These are phyloP conservation scores for Medicago ruthenica DNA, from an alignment of 306 rosid genomes.

Conservation along the genomic window DNA sequence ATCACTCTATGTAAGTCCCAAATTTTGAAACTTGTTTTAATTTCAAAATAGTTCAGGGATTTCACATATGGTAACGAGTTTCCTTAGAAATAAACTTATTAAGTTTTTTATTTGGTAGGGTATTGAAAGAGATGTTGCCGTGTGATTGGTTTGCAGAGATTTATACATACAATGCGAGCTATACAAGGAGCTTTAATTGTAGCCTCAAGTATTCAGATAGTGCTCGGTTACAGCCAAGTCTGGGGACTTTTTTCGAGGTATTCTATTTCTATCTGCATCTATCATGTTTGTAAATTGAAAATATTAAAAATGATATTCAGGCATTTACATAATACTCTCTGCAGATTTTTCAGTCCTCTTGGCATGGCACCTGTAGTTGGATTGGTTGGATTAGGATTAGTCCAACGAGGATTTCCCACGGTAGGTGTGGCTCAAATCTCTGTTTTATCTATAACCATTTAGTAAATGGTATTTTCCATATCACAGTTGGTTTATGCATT, in stretches of 20 bases:
- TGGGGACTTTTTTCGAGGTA: constrained; percentile 98
- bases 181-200: constrained; percentile 95
- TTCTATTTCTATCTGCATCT: background rate
- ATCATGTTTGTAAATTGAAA: constrained; percentile 16
- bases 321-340: constrained; percentile 17
- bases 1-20: background rate
- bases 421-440: constrained; percentile 55
- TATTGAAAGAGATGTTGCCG: constrained; percentile 85
- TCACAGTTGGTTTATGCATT: background rate
- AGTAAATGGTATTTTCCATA: constrained; percentile 3
- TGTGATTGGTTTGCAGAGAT: constrained; percentile 97
- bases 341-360: constrained; percentile 96
- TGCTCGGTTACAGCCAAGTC: constrained; percentile 95
- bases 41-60: constrained; percentile 18
- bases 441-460: background rate
- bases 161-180: constrained; percentile 94
- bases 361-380: constrained; percentile 99
- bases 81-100: constrained; percentile 50
- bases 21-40: constrained; percentile 21
- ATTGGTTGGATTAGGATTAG: constrained; percentile 90
- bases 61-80: constrained; percentile 31
- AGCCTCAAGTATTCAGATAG: constrained; percentile 92
- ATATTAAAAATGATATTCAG: background rate
- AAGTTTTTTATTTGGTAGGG: constrained; percentile 73
- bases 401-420: constrained; percentile 85